Evolutionary conservation across 2,329 filamentous ascomycete genomes (phyloP).

Genomic region (Cladosporium sp.): DNA sequence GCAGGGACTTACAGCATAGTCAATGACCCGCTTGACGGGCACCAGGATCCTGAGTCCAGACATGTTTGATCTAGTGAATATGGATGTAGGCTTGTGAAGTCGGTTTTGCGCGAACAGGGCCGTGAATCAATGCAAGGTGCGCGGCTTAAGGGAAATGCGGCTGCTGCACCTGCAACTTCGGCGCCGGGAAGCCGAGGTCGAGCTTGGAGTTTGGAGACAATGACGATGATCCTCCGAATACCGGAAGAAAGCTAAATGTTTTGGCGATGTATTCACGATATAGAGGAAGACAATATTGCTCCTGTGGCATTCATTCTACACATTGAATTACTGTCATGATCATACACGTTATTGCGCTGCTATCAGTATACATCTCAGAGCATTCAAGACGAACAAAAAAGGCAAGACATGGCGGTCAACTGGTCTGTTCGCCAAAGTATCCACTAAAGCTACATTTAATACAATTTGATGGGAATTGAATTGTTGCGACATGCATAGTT

Average conservation of each 20-base stretch:
- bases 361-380: neutral
- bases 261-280: neutral
- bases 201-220: neutral
- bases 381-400: neutral
- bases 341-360: neutral
- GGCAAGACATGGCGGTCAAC: conserved; percentile 5
- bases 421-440: conserved; percentile 14
- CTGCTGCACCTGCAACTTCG: neutral
- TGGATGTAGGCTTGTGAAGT: neutral
- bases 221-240: conserved; percentile 1
- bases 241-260: neutral
- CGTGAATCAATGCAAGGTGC: neutral
- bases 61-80: conserved; percentile 35
- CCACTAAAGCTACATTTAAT: conserved; percentile 29
- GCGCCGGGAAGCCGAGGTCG: neutral
- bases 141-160: conserved; percentile 8
- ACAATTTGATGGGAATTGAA: conserved; percentile 20
- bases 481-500: conserved; percentile 27
- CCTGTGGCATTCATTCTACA: neutral
- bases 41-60: conserved; percentile 57
- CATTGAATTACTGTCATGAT: neutral
- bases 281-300: neutral
- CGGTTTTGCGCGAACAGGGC: neutral
- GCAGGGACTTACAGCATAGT: conserved; percentile 56
- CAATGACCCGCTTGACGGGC: conserved; percentile 60